Base-by-base conservation (phyloP, 2,329 filamentous ascomycete species). In the Coccinonectria pachysandricola region DNA sequence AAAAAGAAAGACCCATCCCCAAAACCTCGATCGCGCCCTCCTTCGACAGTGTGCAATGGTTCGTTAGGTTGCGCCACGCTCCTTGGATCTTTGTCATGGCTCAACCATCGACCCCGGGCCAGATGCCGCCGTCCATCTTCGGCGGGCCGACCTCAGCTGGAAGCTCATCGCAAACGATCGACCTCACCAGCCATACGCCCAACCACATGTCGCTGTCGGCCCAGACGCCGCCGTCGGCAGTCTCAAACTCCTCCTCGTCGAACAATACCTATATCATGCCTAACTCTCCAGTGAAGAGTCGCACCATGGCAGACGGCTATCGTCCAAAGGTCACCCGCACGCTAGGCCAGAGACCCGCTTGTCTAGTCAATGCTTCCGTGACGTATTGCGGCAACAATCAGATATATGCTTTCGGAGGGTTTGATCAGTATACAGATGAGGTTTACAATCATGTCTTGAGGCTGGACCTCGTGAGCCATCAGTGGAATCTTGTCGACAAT, bases 321-420 rank as follows among this genome's bases (percentile, higher is more conserved):
- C 78, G 80, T 25, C 88, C 88, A 18, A 82, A 79, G 51, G 82
- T 94, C 35, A 88, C 72, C 19, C 76, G 79, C 45, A 83, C 80
- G 8, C 64, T 81, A 24, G 81, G 81, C 23, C 77, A 84, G 57
- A 75, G 87, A 40, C 91, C 91, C 19, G 87, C 91, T 18, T 96
- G 88, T 50, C 68, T 98, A 25, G 88, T 98, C 42, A 98, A 98
- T 64, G 91, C 91, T 27, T 96, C 91, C 1, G 88, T 96, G 34
- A 98, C 91, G n/a, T 95, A 94, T 54, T 94, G 91, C 48, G 87
- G 87, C 33, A 91, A 94, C 59, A 91, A 96, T 53, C 78, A 91
- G 56, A 96, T 98, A 45, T 96, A 92, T 57, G 91, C 88, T 8
- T 98, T 98, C 63, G 91, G 91, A 21, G 91, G 91, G 11, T 98